Evolutionary conservation across 371 early-diverging fungal genomes (phyloP), one percentile per base, ranked within the genome.

Genomic region (Dipsacomyces acuminosporus): DNA sequence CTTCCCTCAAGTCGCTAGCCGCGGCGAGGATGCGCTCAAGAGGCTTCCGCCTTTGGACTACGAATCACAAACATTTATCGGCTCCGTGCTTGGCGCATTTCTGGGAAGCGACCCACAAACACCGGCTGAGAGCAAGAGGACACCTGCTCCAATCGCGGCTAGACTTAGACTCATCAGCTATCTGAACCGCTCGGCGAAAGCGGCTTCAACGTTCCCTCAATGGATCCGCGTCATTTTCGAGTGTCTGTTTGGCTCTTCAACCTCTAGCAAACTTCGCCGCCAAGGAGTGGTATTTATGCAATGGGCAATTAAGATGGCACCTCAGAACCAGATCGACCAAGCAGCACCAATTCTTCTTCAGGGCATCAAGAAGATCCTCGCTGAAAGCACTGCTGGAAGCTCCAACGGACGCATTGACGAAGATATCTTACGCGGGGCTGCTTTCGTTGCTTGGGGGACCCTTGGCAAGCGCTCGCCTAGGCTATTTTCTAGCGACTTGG

Each of bases 241-340:
- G 56, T 64, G 77, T 15, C 57, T 84, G 18, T 81, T 77, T 47
- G 75, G 77, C 15, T 13, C 49, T 1, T 38, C 38, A 9, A 40
- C 54, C 5, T 85, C 72, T 17, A 47, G 74, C 8, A 88, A 84
- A 36, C 64, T 92, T 24, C 77, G 86, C 20, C 74, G 82, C 67
- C 79, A 83, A 0, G 88, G 90, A 3, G 85, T 93, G 82, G 64
- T 77, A 0, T 93, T 87, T 66, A 69, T 93, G 43, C 92, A 91
- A 51, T 94, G 95, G 94, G 78, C 86, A 33, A 86, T 89, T 18
- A 66, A 88, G 13, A 88, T 88, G 85, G 89, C 43, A n/a, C 77
- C 59, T 17, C 71, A n/a, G 63, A 51, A 45, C 15, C 52, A 69
- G 46, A 64, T 93, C 35, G 66, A 64, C 9, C 83, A 83, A 2